phyloP scores from a whole-genome alignment of 257 asterid genomes.

The Penstemon barbatus region DNA sequence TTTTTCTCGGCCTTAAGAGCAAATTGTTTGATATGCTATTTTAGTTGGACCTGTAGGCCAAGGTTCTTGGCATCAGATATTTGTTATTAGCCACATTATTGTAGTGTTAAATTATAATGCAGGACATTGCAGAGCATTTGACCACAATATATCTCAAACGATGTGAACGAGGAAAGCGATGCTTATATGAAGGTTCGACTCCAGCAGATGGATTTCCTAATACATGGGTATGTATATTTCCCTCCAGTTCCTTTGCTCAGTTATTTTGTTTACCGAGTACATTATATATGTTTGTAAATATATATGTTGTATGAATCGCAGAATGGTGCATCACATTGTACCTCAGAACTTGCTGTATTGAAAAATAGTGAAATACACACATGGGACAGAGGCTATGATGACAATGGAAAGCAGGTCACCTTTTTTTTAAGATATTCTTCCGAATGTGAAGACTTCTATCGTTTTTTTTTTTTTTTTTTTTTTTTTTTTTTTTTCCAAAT shows the following conservation, averaged over 20 bases:
- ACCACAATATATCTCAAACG: conserved; percentile 77
- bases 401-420: conserved; percentile 79
- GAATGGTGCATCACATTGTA: conserved; percentile 61
- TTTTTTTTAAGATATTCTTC: neutral
- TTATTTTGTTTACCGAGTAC: conserved; percentile 1
- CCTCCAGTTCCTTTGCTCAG: neutral
- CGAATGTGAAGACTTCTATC: neutral
- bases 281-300: no score
- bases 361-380: conserved; percentile 86
- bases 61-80: neutral
- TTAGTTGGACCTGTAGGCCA: conserved; percentile 3
- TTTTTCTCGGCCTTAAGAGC: neutral
- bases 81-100: neutral
- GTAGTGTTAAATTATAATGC: conserved; percentile 22
- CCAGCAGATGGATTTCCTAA: conserved; percentile 78
- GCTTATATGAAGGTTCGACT: conserved; percentile 86
- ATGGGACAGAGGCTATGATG: conserved; percentile 91
- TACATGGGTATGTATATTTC: conserved; percentile 42
- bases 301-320: conserved; percentile 28
- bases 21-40: no score
- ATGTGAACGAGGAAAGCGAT: conserved; percentile 84
- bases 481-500: neutral
- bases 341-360: conserved; percentile 67
- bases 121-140: conserved; percentile 96
- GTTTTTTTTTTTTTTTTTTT: neutral